Conservation (phyloP, 2,329 filamentous ascomycete species). For the Mycosphaerella sp. region DNA sequence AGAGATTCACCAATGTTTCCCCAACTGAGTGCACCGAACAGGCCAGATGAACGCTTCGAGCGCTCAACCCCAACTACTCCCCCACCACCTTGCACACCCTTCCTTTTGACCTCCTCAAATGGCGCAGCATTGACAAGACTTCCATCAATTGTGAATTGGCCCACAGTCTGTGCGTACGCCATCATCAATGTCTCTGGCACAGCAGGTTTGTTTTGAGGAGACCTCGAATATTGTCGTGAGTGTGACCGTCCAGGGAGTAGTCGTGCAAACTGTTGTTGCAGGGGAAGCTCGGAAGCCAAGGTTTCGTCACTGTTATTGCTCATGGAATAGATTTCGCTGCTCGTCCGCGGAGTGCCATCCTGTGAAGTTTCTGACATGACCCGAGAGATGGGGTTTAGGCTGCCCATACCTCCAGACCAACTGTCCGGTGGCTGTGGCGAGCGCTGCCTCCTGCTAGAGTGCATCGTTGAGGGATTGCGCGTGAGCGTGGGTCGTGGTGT, state of each 20-base stretch:
- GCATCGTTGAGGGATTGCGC: conserved; percentile 29
- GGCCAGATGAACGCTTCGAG: conserved; percentile 66
- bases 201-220: conserved; percentile 36
- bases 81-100: conserved; percentile 76
- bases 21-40: conserved; percentile 83
- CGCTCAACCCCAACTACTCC: conserved; percentile 77
- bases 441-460: conserved; percentile 31
- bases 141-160: conserved; percentile 84
- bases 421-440: conserved; percentile 34
- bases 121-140: conserved; percentile 82
- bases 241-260: conserved; percentile 46
- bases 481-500: conserved; percentile 24
- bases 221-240: conserved; percentile 40
- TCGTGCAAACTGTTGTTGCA: conserved; percentile 48
- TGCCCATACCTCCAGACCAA: conserved; percentile 41
- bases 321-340: conserved; percentile 87
- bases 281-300: conserved; percentile 67
- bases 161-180: conserved; percentile 92
- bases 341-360: conserved; percentile 75
- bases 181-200: conserved; percentile 83
- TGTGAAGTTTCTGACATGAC: conserved; percentile 73
- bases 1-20: conserved; percentile 80
- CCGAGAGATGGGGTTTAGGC: conserved; percentile 53
- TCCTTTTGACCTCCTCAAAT: conserved; percentile 94
- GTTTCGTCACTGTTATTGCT: conserved; percentile 96